A percentile compares a stretch with the other conserved stretches of the same genome.
These are phyloP conservation scores for Hypoxylon sp. DNA, from an alignment of 2,329 filamentous ascomycete genomes.

Conservation along the genomic window DNA sequence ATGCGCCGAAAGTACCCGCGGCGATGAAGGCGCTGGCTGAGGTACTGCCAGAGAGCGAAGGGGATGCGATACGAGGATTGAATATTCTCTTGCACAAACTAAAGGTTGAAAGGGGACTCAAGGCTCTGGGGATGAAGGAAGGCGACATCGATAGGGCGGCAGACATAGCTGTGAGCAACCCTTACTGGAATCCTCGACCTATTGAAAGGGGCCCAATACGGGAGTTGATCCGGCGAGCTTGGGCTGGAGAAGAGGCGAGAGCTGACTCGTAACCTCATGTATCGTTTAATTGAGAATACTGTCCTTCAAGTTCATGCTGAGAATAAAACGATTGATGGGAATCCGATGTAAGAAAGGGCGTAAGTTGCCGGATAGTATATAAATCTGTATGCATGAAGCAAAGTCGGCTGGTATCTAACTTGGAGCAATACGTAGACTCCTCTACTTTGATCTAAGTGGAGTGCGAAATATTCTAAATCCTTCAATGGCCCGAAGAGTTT, in stretches of 20 bases:
- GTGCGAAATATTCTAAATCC: not conserved
- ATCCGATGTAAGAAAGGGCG: not conserved
- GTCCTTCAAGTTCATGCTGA: no score
- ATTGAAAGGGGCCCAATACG: constrained; percentile 67
- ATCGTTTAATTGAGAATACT: no score
- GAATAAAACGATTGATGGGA: not conserved
- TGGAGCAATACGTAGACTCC: not conserved
- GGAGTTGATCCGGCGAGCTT: constrained; percentile 72
- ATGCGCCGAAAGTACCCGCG: constrained; percentile 68
- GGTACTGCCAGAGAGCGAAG: constrained; percentile 69
- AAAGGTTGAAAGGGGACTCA: constrained; percentile 67
- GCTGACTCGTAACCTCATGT: constrained; percentile 44
- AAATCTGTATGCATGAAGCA: not conserved
- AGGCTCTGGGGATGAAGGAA: constrained; percentile 72
- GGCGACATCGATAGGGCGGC: constrained; percentile 72
- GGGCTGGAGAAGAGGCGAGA: constrained; percentile 70
- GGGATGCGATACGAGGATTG: constrained; percentile 70
- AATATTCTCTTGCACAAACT: constrained; percentile 70
- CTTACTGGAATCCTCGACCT: constrained; percentile 72
- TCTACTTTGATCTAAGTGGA: not conserved
- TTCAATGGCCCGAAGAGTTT: not conserved
- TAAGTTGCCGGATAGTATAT: no score
- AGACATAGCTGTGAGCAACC: constrained; percentile 70
- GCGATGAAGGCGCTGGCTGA: constrained; percentile 68
- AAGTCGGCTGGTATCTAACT: not conserved